Evolutionary conservation across 805 yeast species (phyloP).

Genomic region (Zygoascus bituminiphila): DNA sequence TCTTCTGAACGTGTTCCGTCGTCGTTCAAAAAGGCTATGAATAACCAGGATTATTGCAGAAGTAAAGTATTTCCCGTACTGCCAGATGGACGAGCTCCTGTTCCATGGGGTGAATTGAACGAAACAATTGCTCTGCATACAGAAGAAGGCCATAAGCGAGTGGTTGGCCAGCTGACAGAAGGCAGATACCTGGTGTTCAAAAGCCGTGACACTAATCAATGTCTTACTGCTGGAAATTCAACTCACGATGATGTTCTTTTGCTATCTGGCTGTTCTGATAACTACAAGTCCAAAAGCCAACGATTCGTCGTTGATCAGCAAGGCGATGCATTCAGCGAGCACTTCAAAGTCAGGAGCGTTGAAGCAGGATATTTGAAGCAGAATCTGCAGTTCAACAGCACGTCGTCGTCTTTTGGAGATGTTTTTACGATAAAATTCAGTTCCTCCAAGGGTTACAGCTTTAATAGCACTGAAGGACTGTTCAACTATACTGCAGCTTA

Average conservation of each 20-base stretch:
- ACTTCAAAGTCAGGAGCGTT: background rate
- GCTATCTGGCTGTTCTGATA: background rate
- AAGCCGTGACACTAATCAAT: background rate
- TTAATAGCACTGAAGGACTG: background rate
- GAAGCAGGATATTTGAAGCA: background rate
- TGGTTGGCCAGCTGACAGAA: conserved; percentile 20
- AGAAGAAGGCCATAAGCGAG: conserved; percentile 16
- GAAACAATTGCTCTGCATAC: conserved; percentile 11
- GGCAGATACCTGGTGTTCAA: conserved; percentile 17
- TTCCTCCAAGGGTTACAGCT: background rate
- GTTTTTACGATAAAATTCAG: background rate
- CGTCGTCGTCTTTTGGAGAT: background rate
- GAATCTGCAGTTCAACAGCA: background rate
- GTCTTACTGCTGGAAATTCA: background rate
- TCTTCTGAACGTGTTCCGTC: conserved; percentile 10
- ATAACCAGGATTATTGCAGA: conserved; percentile 1
- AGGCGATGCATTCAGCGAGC: conserved; percentile 5
- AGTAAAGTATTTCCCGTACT: conserved; percentile 8
- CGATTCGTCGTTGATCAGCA: conserved; percentile 7
- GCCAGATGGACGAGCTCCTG: conserved; percentile 11
- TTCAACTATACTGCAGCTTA: background rate
- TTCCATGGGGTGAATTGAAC: conserved; percentile 19
- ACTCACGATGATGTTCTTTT: background rate
- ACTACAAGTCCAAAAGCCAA: background rate
- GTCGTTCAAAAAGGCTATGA: conserved; percentile 2